Base-by-base conservation (phyloP, 768 basidiomycete genomes). In the Sporobolomyces pararoseus region DNA sequence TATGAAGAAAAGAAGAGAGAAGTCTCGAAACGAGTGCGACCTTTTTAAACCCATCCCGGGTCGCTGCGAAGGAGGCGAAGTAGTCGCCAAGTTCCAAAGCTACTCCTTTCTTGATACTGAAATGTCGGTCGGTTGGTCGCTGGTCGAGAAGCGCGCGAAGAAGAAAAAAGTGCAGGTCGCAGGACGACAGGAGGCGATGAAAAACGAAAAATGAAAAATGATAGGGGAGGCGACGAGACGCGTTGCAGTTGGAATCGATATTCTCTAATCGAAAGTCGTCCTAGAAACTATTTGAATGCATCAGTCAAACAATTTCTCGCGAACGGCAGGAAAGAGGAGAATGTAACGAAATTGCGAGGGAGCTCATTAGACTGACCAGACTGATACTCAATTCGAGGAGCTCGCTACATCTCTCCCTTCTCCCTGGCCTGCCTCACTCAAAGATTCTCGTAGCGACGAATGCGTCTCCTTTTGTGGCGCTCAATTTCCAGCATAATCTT, bases 401-500 rank as follows among this genome's bases (percentile, higher is more conserved):
- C 7, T 47, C 6, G 10, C 21, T 47, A 47, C 46, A 21, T 14
- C 21, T 12, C 46, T 14, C 6, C 13, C 46, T 47, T 14, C 21
- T 7, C 46, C 46, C 21, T 13, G 14, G 7, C 21, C 46, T 13
- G 21, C 46, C 21, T 9, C 39, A 9, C 17, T 42, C 39, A 42
- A n/a, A 23, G 12, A 49, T 23, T 10, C 21, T 37, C 54, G 32
- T 35, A 35, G 13, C 9, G 9, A 7, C 21, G 47, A 49, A 7
- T 7, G 7, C 47, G 9, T 49, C 47, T 49, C 23, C 47, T 12
- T n/a, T 25, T 29, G 10, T 9, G 29, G 29, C 34, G 46, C 27
- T 63, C 62, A 63, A 37, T 69, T 69, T 7, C 68, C 68, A 2
- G 21, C 16, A 47, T 63, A 69, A 16, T 64, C 57, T 1, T 4